A percentile compares a stretch with the other conserved stretches of the same genome.
Conservation (phyloP, 2,329 filamentous ascomycete genomes). For the Pseudopyricularia javanii region DNA sequence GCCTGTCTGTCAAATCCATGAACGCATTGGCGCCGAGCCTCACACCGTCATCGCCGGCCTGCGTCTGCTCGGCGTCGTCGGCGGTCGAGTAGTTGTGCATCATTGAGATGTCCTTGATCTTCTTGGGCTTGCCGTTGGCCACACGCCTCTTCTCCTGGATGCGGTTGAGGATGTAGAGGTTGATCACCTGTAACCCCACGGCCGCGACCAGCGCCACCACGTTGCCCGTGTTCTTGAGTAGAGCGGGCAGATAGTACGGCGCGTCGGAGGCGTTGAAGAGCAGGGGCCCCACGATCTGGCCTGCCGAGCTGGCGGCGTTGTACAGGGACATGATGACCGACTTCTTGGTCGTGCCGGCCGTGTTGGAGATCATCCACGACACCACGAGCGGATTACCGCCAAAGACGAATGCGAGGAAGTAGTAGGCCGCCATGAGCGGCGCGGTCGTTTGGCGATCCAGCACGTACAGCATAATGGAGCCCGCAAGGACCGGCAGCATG, state of each 20-base stretch:
- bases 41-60: constrained; percentile 5
- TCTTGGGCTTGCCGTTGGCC: constrained; percentile 45
- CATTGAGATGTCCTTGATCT: constrained; percentile 51
- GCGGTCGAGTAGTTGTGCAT: constrained; percentile 31
- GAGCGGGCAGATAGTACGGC: constrained; percentile 43
- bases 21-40: constrained; percentile 36
- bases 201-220: constrained; percentile 39
- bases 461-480: constrained; percentile 43
- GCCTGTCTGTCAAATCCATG: constrained; percentile 48
- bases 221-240: constrained; percentile 41
- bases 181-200: constrained; percentile 38
- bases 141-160: constrained; percentile 41
- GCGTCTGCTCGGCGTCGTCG: constrained; percentile 9
- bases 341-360: constrained; percentile 44
- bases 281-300: constrained; percentile 56
- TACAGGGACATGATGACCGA: constrained; percentile 51
- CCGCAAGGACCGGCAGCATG: constrained; percentile 47
- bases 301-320: constrained; percentile 47
- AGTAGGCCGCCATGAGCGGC: constrained; percentile 46
- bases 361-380: constrained; percentile 58
- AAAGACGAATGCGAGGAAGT: constrained; percentile 54
- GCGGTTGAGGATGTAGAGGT: constrained; percentile 44
- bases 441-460: constrained; percentile 30
- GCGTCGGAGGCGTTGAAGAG: constrained; percentile 46
- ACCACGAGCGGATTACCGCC: constrained; percentile 54